Percentiles rank a stretch among this genome's conserved stretches.
These are phyloP conservation scores for Phytophthora fragariae DNA, from an alignment of 352 stramenopile genomes.

Conservation along the genomic window DNA sequence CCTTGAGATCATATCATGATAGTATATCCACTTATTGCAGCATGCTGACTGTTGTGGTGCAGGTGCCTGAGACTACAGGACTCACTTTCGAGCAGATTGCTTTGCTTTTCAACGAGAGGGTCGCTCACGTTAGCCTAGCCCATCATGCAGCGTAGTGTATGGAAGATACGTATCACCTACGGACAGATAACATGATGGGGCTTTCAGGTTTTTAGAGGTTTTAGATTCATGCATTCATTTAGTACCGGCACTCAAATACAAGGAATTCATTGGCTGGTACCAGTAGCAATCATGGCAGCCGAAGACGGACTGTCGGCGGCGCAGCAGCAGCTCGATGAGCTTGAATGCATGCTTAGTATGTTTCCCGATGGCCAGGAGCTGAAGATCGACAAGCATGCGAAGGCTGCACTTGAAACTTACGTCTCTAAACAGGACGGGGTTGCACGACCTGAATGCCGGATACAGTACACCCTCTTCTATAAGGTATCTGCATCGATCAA, in stretches of 20 bases:
- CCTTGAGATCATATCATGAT: background rate
- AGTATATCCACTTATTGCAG: background rate
- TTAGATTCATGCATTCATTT: no score
- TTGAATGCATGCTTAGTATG: slow-evolving; percentile 85
- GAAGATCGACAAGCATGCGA: slow-evolving; percentile 37
- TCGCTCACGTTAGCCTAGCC: slow-evolving; percentile 23
- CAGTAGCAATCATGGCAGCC: background rate
- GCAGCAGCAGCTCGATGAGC: slow-evolving; percentile 67
- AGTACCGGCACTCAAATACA: background rate
- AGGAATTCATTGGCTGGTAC: background rate
- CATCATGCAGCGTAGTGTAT: slow-evolving; percentile 12
- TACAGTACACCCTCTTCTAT: slow-evolving; percentile 61
- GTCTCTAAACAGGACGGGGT: slow-evolving; percentile 1
- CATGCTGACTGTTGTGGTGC: background rate
- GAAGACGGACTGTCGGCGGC: slow-evolving; percentile 9
- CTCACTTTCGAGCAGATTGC: slow-evolving; percentile 77
- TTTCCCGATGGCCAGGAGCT: slow-evolving; percentile 61
- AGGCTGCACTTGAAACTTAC: slow-evolving; percentile 36
- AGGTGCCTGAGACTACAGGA: slow-evolving; percentile 71
- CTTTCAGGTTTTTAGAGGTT: background rate
- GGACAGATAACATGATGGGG: no score
- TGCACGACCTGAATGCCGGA: slow-evolving; percentile 15
- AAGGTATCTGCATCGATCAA: slow-evolving; percentile 28
- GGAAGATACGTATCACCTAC: background rate
- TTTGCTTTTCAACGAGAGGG: slow-evolving; percentile 47